Evolutionary conservation across 75 land plant species (phyloP).

Genomic region (Ceratopteris richardii): DNA sequence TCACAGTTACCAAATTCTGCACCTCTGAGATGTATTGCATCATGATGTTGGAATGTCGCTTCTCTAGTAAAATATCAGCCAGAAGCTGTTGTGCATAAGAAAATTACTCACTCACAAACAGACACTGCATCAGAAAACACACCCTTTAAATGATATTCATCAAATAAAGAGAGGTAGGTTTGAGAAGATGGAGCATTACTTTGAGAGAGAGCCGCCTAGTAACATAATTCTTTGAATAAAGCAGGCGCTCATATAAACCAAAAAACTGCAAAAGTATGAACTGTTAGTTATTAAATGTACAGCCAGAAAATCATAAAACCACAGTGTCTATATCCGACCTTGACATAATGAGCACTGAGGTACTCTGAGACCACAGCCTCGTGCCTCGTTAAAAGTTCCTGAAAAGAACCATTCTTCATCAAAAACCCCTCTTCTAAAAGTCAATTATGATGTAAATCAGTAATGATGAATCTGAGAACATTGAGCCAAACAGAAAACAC

Average conservation of each 20-base stretch:
- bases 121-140: slow-evolving; percentile 1
- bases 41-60: slow-evolving; percentile 79
- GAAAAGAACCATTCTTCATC: slow-evolving; percentile 6
- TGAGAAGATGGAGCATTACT: slow-evolving; percentile 24
- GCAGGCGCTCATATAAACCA: slow-evolving; percentile 68
- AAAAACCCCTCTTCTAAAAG: no score
- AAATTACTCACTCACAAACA: slow-evolving; percentile 4
- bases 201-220: slow-evolving; percentile 90
- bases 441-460: no score
- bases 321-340: slow-evolving; percentile 33
- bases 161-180: neutral
- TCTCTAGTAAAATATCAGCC: slow-evolving; percentile 78
- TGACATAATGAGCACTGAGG: slow-evolving; percentile 61
- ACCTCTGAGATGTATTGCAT: slow-evolving; percentile 81
- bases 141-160: neutral
- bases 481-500: neutral
- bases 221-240: slow-evolving; percentile 77
- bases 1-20: slow-evolving; percentile 67
- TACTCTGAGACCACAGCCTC: slow-evolving; percentile 50
- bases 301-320: neutral
- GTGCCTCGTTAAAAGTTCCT: slow-evolving; percentile 96
- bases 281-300: neutral
- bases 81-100: slow-evolving; percentile 55
- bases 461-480: no score
- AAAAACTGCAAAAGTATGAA: slow-evolving; percentile 53